Percentiles rank a stretch among this genome's conserved stretches.
These are phyloP conservation scores for Raffaelea ambrosiae DNA, from an alignment of 2,329 filamentous ascomycete species.

Conservation along the genomic window DNA sequence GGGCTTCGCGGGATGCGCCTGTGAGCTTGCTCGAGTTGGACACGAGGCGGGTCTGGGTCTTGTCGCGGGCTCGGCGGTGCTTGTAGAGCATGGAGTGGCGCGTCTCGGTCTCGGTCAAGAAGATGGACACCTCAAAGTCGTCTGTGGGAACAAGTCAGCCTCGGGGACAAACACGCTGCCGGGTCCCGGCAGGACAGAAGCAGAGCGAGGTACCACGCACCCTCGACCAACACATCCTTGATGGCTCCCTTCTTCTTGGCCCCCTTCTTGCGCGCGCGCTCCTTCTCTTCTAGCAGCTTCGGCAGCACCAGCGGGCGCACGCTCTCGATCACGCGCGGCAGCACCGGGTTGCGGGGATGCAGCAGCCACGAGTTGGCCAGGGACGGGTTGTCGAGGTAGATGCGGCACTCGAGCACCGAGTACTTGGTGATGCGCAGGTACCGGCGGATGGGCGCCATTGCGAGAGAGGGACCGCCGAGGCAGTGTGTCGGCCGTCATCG, in stretches of 20 bases:
- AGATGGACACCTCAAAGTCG: constrained; percentile 92
- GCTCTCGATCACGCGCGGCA: constrained; percentile 75
- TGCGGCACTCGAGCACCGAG: constrained; percentile 91
- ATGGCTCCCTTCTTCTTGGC: constrained; percentile 69
- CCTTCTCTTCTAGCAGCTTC: constrained; percentile 82
- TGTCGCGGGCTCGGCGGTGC: constrained; percentile 66
- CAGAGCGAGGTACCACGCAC: too few relatives aligned
- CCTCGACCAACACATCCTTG: constrained; percentile 79
- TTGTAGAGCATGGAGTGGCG: constrained; percentile 82
- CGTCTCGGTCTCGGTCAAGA: constrained; percentile 77
- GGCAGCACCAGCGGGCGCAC: constrained; percentile 81
- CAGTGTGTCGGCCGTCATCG: background rate
- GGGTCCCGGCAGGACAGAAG: too few relatives aligned
- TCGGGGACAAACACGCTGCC: too few relatives aligned
- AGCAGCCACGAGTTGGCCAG: constrained; percentile 79
- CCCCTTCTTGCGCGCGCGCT: constrained; percentile 51
- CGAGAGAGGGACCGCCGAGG: too few relatives aligned
- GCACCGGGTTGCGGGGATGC: constrained; percentile 63
- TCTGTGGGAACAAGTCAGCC: constrained; percentile 41
- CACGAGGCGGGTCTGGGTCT: constrained; percentile 39
- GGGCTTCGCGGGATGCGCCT: constrained; percentile 39
- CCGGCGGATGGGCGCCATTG: constrained; percentile 79
- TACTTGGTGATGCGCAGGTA: constrained; percentile 89
- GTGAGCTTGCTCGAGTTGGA: constrained; percentile 57
- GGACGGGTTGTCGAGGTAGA: constrained; percentile 87